Conservation (phyloP, 345 rosid genomes). For the Gynandropsis gynandra region DNA sequence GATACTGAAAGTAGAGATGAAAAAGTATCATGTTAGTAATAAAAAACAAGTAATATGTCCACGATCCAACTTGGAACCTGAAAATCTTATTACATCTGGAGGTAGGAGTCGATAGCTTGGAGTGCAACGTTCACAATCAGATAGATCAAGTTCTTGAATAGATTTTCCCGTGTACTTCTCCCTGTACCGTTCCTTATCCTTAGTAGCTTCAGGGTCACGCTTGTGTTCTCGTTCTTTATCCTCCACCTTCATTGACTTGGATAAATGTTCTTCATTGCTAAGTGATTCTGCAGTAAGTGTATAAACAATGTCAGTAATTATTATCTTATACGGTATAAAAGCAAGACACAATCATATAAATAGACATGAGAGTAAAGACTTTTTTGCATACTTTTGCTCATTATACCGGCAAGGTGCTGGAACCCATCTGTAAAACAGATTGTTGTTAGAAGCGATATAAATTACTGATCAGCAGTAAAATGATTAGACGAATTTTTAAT, state of each 20-base stretch:
- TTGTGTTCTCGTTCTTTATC: slow-evolving; percentile 65
- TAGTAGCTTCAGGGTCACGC: slow-evolving; percentile 53
- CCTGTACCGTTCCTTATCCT: slow-evolving; percentile 69
- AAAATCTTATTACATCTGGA: slow-evolving; percentile 50
- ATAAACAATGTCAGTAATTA: slow-evolving; percentile 20
- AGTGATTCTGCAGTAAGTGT: slow-evolving; percentile 53
- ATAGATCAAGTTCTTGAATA: slow-evolving; percentile 96
- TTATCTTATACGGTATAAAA: slow-evolving; percentile 6
- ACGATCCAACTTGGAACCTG: slow-evolving; percentile 10
- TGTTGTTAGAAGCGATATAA: slow-evolving; percentile 25
- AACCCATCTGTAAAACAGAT: slow-evolving; percentile 68
- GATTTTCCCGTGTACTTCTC: slow-evolving; percentile 81
- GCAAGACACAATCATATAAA: slow-evolving; percentile 9
- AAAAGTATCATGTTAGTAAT: slow-evolving; percentile 13
- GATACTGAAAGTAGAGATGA: slow-evolving; percentile 54
- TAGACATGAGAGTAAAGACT: slow-evolving; percentile 11
- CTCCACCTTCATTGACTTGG: slow-evolving; percentile 55
- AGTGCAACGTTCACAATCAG: slow-evolving; percentile 80
- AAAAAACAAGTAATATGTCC: slow-evolving; percentile 1
- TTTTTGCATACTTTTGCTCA: slow-evolving; percentile 76
- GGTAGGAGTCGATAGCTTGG: slow-evolving; percentile 96
- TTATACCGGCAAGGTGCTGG: slow-evolving; percentile 67
- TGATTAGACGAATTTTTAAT: slow-evolving; percentile 21
- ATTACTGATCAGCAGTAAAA: slow-evolving; percentile 22
- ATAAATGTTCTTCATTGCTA: slow-evolving; percentile 43